phyloP scores from a whole-genome alignment of 2,329 filamentous ascomycete species.

The Apiospora koreana region DNA sequence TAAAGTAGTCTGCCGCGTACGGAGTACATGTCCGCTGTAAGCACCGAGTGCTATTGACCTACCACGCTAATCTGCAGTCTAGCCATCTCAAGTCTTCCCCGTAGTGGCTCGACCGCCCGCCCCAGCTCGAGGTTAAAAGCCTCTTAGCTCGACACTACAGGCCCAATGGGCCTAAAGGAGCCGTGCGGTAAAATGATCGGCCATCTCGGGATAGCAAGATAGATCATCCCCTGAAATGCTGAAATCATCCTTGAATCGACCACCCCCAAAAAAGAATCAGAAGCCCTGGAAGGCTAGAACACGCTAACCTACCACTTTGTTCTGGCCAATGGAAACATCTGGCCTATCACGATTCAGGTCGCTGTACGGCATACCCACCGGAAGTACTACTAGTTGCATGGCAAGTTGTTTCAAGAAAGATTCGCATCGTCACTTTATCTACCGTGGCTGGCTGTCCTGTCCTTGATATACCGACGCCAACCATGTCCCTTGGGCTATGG shows the following conservation, averaged over 20 bases:
- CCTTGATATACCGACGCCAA: background rate
- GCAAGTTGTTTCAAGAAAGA: background rate
- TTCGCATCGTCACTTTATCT: background rate
- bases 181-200: background rate
- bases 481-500: background rate
- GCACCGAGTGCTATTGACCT: no score
- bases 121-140: background rate
- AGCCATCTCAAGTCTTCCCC: background rate
- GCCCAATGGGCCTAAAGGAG: background rate
- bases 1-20: no score
- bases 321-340: background rate
- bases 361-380: background rate
- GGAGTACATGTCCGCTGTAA: no score
- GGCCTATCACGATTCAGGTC: background rate
- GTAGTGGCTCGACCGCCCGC: background rate
- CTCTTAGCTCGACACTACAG: background rate
- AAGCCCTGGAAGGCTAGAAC: background rate
- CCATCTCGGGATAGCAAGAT: background rate
- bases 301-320: background rate
- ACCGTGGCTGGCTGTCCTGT: no score
- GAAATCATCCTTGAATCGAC: background rate
- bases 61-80: background rate
- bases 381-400: background rate
- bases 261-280: background rate
- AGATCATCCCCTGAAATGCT: background rate